A percentile compares a stretch with the other conserved stretches of the same genome.
These are phyloP conservation scores for Tuber calosporum DNA, from an alignment of 495 filamentous ascomycete genomes.

Conservation along the genomic window DNA sequence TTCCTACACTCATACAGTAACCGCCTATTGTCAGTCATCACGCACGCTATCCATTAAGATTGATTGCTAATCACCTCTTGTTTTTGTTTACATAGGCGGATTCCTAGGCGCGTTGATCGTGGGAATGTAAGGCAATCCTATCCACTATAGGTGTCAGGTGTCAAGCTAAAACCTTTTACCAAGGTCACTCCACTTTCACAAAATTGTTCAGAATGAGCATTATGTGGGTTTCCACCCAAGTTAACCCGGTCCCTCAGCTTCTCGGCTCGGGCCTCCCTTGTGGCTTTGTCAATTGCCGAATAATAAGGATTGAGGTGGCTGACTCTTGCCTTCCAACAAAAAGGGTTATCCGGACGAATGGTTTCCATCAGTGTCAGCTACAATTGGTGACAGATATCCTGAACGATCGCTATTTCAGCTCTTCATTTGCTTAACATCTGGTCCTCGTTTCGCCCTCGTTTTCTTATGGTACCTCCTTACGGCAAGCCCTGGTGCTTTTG, in stretches of 20 bases:
- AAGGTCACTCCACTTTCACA: slow-evolving; percentile 73
- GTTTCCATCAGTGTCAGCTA: slow-evolving; percentile 97
- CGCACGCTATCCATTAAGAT: neutral
- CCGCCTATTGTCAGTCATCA: slow-evolving; percentile 61
- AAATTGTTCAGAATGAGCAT: slow-evolving; percentile 97
- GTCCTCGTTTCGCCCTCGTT: slow-evolving; percentile 85
- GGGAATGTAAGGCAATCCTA: slow-evolving; percentile 51
- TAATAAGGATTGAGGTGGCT: neutral
- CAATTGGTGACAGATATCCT: slow-evolving; percentile 97
- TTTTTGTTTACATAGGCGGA: slow-evolving; percentile 51
- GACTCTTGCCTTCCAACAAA: neutral
- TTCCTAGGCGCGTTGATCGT: slow-evolving; percentile 86
- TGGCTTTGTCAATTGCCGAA: neutral
- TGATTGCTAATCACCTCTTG: slow-evolving; percentile 18
- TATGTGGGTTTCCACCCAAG: slow-evolving; percentile 50
- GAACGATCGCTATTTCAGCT: slow-evolving; percentile 94
- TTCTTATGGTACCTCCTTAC: slow-evolving; percentile 89
- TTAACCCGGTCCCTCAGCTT: neutral
- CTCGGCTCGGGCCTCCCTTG: neutral
- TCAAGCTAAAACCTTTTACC: slow-evolving; percentile 28
- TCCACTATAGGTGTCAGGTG: slow-evolving; percentile 7
- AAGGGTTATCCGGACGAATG: slow-evolving; percentile 92
- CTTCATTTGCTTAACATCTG: slow-evolving; percentile 93
- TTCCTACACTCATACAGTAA: slow-evolving; percentile 73
- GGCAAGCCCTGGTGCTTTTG: slow-evolving; percentile 59